Percentiles rank a stretch among this genome's conserved stretches.
Evolutionary conservation across 2,329 filamentous ascomycete species (phyloP).

Genomic region (Trichophyton rubrum): DNA sequence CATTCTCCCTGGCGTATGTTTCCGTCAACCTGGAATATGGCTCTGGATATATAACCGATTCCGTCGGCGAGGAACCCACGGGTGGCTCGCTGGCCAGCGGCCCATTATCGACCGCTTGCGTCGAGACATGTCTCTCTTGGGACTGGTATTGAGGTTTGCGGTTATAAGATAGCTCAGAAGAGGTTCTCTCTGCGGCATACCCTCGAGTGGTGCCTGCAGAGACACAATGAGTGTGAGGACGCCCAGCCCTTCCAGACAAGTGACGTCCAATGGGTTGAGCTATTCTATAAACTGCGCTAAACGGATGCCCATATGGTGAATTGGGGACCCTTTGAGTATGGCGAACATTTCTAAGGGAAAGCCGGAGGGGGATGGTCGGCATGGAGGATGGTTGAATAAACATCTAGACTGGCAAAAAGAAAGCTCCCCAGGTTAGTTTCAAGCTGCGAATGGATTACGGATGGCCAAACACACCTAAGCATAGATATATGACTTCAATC

Average conservation of each 20-base stretch:
- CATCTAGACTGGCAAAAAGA: neutral
- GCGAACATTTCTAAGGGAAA: neutral
- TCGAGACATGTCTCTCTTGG: neutral
- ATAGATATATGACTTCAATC: neutral
- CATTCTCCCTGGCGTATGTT: neutral
- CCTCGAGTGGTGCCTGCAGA: neutral
- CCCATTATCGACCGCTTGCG: neutral
- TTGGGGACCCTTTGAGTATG: neutral
- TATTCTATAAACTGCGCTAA: neutral
- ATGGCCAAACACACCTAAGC: neutral
- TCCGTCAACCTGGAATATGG: neutral
- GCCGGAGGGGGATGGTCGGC: neutral
- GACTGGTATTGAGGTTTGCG: neutral
- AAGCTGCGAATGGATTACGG: neutral
- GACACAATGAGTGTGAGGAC: neutral
- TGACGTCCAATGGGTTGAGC: neutral
- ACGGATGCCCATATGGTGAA: neutral
- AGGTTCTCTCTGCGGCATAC: neutral
- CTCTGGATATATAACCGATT: neutral
- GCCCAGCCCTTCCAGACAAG: neutral
- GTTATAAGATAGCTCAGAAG: neutral
- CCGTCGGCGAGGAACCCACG: neutral
- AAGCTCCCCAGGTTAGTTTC: neutral
- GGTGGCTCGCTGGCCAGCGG: neutral
- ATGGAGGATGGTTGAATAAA: neutral